Base-by-base conservation (phyloP, 352 stramenopile species). In the Phytopythium montanum region DNA sequence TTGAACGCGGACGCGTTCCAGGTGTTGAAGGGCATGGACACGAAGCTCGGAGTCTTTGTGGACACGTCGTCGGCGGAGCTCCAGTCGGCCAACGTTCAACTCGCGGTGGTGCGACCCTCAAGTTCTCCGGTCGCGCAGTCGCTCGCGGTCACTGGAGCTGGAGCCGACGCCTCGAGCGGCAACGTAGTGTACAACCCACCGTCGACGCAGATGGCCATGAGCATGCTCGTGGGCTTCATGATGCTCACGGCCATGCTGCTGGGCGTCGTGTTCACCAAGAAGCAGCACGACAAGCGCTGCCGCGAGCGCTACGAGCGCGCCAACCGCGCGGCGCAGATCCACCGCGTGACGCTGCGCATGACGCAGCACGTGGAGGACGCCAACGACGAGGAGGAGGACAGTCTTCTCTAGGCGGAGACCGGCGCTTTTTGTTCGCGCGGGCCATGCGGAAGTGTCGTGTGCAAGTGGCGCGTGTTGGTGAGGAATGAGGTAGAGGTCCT, bases 311-410 rank as follows among this genome's bases (percentile, higher is more conserved):
- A 90, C 54, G 66, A 76, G 5, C 85, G 81, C 10, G 82, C 82
- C 2, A 89, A 72, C 38, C 71, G 71, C 9, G 80, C 79, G 4
- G 80, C 82, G 42, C 82, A 92, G 67, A 85, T 92, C 55, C 80
- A 67, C 41, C 82, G 82, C 60, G 80, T 92, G 18, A 90, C 82
- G 31, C 80, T 89, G 63, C 72, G 73, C 41, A 90, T 92, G 82
- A 76, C 70, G 46, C 76, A 86, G 28, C 70, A 83, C 14, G 66
- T 84, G 12, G 73, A 79, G 21, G 59, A 65, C 28, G 56, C 74
- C 7, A 71, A 82, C 13, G 65, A 80, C 38, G 76, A 86, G 57
- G 74, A 79, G 23, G 75, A 89, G 62, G 77, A 86, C 48, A 79
- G 57, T 31, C 63, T 91, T 39, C 61, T 91, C 51, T 90, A 62